Base-by-base conservation (phyloP, 2,329 filamentous ascomycete species). In the Arthrobotrys megalospora region DNA sequence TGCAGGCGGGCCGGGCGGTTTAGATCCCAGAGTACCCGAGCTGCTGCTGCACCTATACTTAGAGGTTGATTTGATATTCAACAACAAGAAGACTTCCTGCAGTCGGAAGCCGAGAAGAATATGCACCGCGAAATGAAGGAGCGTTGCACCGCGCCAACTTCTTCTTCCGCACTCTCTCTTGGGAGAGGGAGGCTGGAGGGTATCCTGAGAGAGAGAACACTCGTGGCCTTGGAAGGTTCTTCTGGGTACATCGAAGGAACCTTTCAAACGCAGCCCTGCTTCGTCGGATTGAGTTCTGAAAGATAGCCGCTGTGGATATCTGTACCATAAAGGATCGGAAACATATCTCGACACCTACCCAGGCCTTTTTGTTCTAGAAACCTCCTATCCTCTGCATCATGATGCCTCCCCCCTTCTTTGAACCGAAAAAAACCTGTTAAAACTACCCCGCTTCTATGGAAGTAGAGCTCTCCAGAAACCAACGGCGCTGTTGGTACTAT, bases 81-180 rank as follows among this genome's bases (percentile, higher is more conserved):
- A 50, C 41, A 34, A 47, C 14, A 62, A 48, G 12, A 69, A 34
- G 32, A 21, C 32, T 14, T 55, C 52, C n/a, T 38, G 52, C 52
- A 60, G 32, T 60, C n/a, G 34, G 28, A 43, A 3, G 14, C 34
- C 16, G 55, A 60, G 36, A 60, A n/a, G 55, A 24, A 32, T 36
- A 71, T 58, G 66, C 67, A 71, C 45, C 55, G 55, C 67, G 41
- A 71, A 63, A 71, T 53, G 67, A 71, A 71, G 67, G 67, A 58
- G 43, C 55, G 53, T 71, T 71, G 32, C 55, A 53, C 67, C 53
- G 67, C 60, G 69, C 60, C 50, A 73, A 66, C 34, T 34, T 55
- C 36, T 34, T 55, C 36, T 65, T 50, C 58, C 38, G 36, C n/a
- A 32, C 8, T 65, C 43, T 60, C 55, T 43, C 21, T 60, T 12